Evolutionary conservation across 257 asterid species (phyloP).

Genomic region (Anisodus tanguticus): DNA sequence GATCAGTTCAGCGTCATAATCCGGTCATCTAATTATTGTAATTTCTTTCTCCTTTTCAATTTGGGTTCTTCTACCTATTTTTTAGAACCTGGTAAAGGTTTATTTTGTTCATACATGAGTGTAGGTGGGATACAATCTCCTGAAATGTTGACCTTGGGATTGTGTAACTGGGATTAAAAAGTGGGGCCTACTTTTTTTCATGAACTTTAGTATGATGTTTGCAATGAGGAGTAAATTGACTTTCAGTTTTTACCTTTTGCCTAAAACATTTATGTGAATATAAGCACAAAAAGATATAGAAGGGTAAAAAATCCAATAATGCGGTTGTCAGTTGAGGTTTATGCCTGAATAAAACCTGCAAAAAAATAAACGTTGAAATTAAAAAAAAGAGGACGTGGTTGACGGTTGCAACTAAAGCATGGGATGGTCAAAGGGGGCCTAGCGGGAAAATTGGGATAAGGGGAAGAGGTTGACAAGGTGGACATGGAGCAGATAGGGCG

Average conservation of each 20-base stretch:
- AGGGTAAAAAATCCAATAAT: background rate
- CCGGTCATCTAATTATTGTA: background rate
- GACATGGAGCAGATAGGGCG: background rate
- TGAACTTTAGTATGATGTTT: background rate
- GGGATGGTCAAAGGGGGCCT: slow-evolving; percentile 10
- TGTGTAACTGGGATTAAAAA: background rate
- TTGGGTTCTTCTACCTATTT: slow-evolving; percentile 1
- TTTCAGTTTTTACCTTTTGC: background rate
- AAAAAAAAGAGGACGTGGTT: background rate
- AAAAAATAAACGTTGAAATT: background rate
- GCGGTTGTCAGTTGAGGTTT: background rate
- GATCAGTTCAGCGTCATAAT: background rate
- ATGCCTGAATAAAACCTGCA: background rate
- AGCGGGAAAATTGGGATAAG: background rate
- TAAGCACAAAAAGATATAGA: background rate
- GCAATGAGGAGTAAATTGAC: background rate
- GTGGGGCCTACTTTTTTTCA: background rate
- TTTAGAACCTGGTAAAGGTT: background rate
- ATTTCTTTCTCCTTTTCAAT: background rate
- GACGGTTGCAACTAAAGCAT: background rate
- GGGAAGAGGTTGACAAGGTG: slow-evolving; percentile 10
- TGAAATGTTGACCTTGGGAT: slow-evolving; percentile 7
- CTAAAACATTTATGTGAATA: background rate
- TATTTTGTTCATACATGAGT: background rate
- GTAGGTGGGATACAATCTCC: slow-evolving; percentile 24